Percentiles rank a stretch among this genome's conserved stretches.
phyloP scores from a whole-genome alignment of 169 alveolate genomes.

The Perkinsus olseni region DNA sequence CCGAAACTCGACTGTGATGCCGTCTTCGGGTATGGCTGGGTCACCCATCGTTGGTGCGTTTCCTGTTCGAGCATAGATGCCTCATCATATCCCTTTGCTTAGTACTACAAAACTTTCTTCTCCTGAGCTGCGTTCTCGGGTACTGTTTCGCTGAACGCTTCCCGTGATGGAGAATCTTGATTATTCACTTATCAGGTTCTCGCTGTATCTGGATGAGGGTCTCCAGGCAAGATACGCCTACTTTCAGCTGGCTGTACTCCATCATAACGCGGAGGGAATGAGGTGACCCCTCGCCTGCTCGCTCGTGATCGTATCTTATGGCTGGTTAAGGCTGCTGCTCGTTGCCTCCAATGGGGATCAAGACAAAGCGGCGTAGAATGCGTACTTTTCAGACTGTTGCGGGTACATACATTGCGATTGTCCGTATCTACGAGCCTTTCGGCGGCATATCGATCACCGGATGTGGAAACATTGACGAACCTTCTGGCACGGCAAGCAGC shows the following conservation, averaged over 20 bases:
- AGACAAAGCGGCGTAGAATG: no score
- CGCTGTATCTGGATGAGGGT: background rate
- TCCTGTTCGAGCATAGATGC: no score
- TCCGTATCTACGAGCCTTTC: background rate
- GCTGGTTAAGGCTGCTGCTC: no score
- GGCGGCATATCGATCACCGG: background rate
- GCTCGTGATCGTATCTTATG: no score
- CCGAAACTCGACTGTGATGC: background rate
- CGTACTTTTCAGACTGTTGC: background rate
- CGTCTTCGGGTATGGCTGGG: background rate
- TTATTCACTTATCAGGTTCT: background rate
- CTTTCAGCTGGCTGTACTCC: background rate
- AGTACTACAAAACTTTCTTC: no score
- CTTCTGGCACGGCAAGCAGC: background rate
- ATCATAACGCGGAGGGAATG: background rate
- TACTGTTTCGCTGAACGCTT: no score
- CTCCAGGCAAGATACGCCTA: background rate
- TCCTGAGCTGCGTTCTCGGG: no score
- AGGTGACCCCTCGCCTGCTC: background rate
- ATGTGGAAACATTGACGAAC: background rate
- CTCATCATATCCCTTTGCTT: no score
- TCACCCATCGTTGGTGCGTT: no score
- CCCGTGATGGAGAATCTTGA: no score
- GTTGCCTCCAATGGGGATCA: no score
- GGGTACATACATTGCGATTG: background rate